Evolutionary conservation across 805 yeast genomes (phyloP).

Genomic region (Sugiyamaella lignohabitans): DNA sequence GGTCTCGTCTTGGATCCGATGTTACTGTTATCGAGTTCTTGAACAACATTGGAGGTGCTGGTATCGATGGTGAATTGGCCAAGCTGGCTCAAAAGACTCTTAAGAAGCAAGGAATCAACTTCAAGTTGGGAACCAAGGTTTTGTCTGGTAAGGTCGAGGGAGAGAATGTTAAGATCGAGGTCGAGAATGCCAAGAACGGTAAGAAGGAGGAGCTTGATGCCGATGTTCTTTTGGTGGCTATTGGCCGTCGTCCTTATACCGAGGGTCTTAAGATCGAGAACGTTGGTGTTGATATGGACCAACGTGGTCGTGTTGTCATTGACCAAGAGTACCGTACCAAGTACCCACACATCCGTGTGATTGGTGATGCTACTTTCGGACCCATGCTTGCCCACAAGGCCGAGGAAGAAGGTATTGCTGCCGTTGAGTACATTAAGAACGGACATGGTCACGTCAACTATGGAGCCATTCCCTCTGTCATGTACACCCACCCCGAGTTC

Average conservation of each 20-base stretch:
- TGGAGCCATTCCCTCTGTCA: slow-evolving; percentile 94
- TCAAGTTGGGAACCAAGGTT: slow-evolving; percentile 90
- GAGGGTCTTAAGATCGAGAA: slow-evolving; percentile 83
- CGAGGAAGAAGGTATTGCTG: slow-evolving; percentile 99
- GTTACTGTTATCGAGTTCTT: slow-evolving; percentile 93
- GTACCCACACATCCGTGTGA: slow-evolving; percentile 87
- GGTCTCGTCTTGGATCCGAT: slow-evolving; percentile 90
- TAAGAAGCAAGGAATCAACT: slow-evolving; percentile 90
- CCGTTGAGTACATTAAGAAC: slow-evolving; percentile 84
- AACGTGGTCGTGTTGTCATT: slow-evolving; percentile 87
- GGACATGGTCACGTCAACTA: slow-evolving; percentile 99
- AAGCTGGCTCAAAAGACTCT: slow-evolving; percentile 83
- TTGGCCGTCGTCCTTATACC: slow-evolving; percentile 97
- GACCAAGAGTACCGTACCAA: slow-evolving; percentile 91
- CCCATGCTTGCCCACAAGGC: slow-evolving; percentile 99
- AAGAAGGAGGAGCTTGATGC: slow-evolving; percentile 73
- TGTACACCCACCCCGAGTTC: slow-evolving; percentile 99
- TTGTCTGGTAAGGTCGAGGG: slow-evolving; percentile 81
- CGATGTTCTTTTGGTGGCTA: slow-evolving; percentile 91
- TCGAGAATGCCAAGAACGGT: slow-evolving; percentile 84
- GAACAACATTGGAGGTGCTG: slow-evolving; percentile 94
- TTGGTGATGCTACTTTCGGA: slow-evolving; percentile 98
- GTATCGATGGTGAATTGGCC: slow-evolving; percentile 96
- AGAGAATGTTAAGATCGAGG: slow-evolving; percentile 77
- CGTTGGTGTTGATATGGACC: slow-evolving; percentile 84